Evolutionary conservation across 805 yeast genomes (phyloP), one percentile per base, ranked within the genome.

Genomic region (Lipomyces orientalis): DNA sequence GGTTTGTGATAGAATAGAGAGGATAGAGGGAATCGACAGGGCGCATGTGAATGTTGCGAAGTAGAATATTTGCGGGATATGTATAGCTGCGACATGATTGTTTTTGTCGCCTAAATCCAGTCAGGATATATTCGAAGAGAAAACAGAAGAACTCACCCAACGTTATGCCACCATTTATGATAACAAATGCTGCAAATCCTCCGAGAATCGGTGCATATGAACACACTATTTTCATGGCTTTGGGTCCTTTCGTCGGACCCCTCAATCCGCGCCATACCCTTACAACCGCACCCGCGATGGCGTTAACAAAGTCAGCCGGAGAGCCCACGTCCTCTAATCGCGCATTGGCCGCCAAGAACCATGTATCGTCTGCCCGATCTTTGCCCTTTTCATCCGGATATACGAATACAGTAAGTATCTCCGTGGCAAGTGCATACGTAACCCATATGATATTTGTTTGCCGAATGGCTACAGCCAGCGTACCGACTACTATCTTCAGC

Each of bases 371-470:
- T 14, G 68, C 65, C 34, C 62, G 43, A n/a, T 58, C 65, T 39
- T 65, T 62, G 14, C 65, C 69, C 22, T 63, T 63, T 19, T 52
- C 64, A 19, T 39, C 65, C 6, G 62, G 64, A 19, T 34, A 54
- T 6, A 64, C 61, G 29, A 64, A 39, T 16, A 55, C 29, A 12
- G 52, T 31, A 4, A 58, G 29, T 4, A 62, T 4, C 52, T 60
- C 67, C 22, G 54, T 46, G 1, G 43, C 61, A 22, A 37, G 51
- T 1, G 69, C 70, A 51, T 60, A 69, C 12, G 46, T 61, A 0
- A 87, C 83, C 99, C 99, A 95, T 0, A 93, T 81, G 43, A 95
- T 88, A 74, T 95, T 95, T 0, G 99, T 95, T 74, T 95, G 99
- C 70, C 99, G 85, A 76, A 95, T 89, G 75, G 85, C 79, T 49